phyloP scores from a whole-genome alignment of 257 asterid genomes.

The Rhazya stricta region DNA sequence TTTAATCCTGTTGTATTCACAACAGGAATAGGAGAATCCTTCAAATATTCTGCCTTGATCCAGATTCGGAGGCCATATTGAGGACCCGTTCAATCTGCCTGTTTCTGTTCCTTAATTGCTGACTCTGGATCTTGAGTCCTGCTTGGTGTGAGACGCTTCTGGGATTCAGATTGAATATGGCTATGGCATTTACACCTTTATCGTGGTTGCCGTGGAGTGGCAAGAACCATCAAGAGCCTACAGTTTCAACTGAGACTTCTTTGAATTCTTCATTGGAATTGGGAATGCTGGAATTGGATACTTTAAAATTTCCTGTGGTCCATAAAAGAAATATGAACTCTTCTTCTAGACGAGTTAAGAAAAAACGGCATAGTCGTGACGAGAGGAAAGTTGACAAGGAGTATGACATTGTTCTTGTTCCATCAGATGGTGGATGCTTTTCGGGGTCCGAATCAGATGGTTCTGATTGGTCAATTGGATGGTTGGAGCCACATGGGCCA shows the following conservation, averaged over 20 bases:
- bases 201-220: slow-evolving; percentile 45
- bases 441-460: slow-evolving; percentile 54
- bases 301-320: slow-evolving; percentile 32
- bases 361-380: slow-evolving; percentile 41
- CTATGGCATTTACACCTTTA: slow-evolving; percentile 31
- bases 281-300: slow-evolving; percentile 36
- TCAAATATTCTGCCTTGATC: slow-evolving; percentile 7
- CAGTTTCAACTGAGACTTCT: slow-evolving; percentile 23
- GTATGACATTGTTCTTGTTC: slow-evolving; percentile 44
- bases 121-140: slow-evolving; percentile 7
- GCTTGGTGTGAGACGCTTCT: slow-evolving; percentile 4
- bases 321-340: slow-evolving; percentile 22
- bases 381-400: slow-evolving; percentile 42
- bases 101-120: slow-evolving; percentile 1
- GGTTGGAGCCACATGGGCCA: slow-evolving; percentile 51
- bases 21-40: slow-evolving; percentile 5
- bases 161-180: slow-evolving; percentile 25
- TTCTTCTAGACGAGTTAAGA: slow-evolving; percentile 31
- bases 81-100: neutral
- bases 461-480: slow-evolving; percentile 53
- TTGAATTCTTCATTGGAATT: slow-evolving; percentile 29
- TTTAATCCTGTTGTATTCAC: neutral
- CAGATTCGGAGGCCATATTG: neutral
- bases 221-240: slow-evolving; percentile 32
- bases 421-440: slow-evolving; percentile 51